Base-by-base conservation (phyloP, 441 rosid species). In the Bocquillonia castaneifolia region DNA sequence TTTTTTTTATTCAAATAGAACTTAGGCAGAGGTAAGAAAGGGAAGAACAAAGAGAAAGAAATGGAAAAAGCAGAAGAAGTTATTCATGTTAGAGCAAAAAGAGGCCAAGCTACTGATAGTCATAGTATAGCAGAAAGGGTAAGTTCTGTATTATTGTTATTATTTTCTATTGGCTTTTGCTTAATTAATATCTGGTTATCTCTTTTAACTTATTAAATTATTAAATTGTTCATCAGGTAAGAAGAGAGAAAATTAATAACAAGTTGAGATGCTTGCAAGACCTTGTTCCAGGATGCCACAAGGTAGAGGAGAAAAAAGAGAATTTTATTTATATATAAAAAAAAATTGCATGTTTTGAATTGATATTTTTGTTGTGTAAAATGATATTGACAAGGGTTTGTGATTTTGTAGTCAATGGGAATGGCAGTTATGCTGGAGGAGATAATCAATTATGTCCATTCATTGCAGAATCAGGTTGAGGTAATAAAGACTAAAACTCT, bases 401-500 rank as follows among this genome's bases (percentile, higher is more conserved):
- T 80, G 66, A 42, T 67, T 64, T 64, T 32, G 23, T 82, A 86
- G 91, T 79, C 86, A 31, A 84, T 84, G 88, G 91, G 91, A 28
- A 84, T 86, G 88, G 87, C 91, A 34, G 83, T 82, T 51, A 84
- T 83, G 86, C 66, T 86, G 26, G 91, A 86, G 36, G 88, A 84
- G 76, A 86, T 86, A 39, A 86, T 86, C 72, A 86, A 82, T 64
- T 86, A 86, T 75, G 85, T 86, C 15, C 85, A 79, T 70, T 84
- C 90, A 22, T 74, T 86, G 73, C 86, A 86, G 73, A 86, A 86
- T 67, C 90, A 86, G 74, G 85, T 86, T 57, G 90, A 86, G 86
- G 90, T 86, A 67, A 68, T n/a, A n/a, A n/a, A n/a, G n/a, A n/a
- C n/a, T n/a, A n/a, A n/a, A n/a, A n/a, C n/a, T n/a, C n/a, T n/a